Conservation (phyloP, 352 stramenopile species). For the Pythium angustatum region DNA sequence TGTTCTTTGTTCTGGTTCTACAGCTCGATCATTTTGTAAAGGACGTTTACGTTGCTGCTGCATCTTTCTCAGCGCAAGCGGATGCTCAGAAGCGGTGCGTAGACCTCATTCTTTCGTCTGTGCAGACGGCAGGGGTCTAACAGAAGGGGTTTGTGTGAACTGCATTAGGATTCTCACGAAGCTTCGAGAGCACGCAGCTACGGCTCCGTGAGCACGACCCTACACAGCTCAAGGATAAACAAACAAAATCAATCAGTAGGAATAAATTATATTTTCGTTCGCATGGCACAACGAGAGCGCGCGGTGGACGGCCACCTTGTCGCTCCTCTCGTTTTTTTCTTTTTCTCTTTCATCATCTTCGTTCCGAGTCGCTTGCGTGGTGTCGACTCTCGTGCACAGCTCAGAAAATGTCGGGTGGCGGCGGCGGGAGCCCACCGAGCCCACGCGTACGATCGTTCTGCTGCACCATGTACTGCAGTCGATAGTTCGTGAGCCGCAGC, state of each 20-base stretch:
- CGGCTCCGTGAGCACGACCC: background rate
- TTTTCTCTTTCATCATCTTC: too few relatives aligned
- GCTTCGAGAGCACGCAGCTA: background rate
- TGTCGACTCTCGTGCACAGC: too few relatives aligned
- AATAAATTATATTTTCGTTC: slow-evolving; percentile 28
- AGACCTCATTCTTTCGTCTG: background rate
- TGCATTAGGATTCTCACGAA: background rate
- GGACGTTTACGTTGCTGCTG: slow-evolving; percentile 62
- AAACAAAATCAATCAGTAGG: background rate
- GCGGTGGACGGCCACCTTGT: background rate
- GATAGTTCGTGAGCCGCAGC: slow-evolving; percentile 65
- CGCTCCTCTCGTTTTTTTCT: background rate
- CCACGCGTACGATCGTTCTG: slow-evolving; percentile 48
- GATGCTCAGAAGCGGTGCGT: slow-evolving; percentile 46
- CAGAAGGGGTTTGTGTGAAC: background rate
- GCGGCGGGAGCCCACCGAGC: slow-evolving; percentile 42
- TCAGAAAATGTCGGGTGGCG: slow-evolving; percentile 73
- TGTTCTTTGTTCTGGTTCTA: background rate
- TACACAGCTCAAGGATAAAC: background rate
- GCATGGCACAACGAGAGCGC: too few relatives aligned
- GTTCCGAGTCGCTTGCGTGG: too few relatives aligned
- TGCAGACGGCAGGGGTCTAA: background rate
- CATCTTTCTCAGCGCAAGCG: slow-evolving; percentile 45
- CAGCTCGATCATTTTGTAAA: slow-evolving; percentile 62
- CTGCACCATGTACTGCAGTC: slow-evolving; percentile 73